A percentile compares a stretch with the other conserved stretches of the same genome.
These are phyloP conservation scores for Penicillium alfredii DNA, from an alignment of 495 filamentous ascomycete genomes.

Conservation along the genomic window DNA sequence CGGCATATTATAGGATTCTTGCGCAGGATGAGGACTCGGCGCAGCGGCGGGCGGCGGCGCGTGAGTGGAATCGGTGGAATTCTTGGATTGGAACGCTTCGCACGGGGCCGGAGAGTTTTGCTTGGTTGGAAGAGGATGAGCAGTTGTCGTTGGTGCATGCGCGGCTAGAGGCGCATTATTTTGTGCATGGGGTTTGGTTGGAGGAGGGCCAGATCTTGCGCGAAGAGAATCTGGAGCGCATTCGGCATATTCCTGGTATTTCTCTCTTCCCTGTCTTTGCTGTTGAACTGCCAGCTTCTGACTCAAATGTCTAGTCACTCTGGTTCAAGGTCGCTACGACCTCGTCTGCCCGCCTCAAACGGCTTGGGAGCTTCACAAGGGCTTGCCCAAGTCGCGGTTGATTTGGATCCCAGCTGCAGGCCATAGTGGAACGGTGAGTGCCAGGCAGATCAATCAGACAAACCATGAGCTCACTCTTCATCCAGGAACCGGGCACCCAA, in stretches of 20 bases:
- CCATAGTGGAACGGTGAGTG: conserved; percentile 24
- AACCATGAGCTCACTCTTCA: not conserved
- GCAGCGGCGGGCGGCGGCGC: conserved; percentile 6
- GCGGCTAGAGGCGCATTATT: conserved; percentile 35
- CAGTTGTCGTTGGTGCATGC: conserved; percentile 34
- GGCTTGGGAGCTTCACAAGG: conserved; percentile 38
- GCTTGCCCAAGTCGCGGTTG: conserved; percentile 29
- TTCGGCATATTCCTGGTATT: conserved; percentile 35
- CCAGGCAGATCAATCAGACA: not conserved
- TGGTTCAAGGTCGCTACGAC: conserved; percentile 43
- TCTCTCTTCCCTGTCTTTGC: not conserved
- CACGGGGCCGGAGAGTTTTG: conserved; percentile 16
- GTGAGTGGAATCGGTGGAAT: conserved; percentile 35
- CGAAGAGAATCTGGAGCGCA: conserved; percentile 27
- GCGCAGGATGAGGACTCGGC: conserved; percentile 2
- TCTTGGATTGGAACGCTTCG: conserved; percentile 25
- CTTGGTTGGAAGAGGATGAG: conserved; percentile 25
- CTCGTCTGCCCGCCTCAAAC: conserved; percentile 35
- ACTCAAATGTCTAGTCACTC: conserved; percentile 11
- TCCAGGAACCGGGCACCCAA: conserved; percentile 16
- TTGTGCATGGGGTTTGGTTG: conserved; percentile 33
- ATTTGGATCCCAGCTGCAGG: conserved; percentile 31
- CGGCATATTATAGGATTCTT: conserved; percentile 32
- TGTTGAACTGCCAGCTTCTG: not conserved
- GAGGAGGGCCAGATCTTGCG: conserved; percentile 32